A percentile compares a stretch with the other conserved stretches of the same genome.
phyloP scores from a whole-genome alignment of 257 asterid genomes.

The Echium plantagineum region DNA sequence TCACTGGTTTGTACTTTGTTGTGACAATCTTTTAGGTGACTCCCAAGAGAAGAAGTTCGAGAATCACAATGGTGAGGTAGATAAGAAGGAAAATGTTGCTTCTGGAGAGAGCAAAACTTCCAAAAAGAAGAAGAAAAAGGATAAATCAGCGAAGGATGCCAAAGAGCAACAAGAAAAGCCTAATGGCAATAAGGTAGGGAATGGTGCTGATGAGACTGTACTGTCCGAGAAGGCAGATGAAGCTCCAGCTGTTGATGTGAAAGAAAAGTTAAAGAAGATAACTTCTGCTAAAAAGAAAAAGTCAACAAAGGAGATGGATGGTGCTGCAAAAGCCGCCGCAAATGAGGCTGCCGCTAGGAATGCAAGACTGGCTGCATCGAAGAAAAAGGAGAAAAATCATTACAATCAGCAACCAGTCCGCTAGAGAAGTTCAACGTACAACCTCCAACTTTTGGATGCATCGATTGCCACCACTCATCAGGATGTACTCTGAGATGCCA shows the following conservation, averaged over 20 bases:
- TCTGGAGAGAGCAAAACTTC: slow-evolving; percentile 73
- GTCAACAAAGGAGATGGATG: slow-evolving; percentile 75
- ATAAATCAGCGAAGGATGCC: slow-evolving; percentile 52
- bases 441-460: slow-evolving; percentile 9
- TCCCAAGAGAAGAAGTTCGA: slow-evolving; percentile 38
- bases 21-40: slow-evolving; percentile 22
- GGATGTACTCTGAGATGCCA: background rate
- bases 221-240: slow-evolving; percentile 36
- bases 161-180: slow-evolving; percentile 53
- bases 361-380: slow-evolving; percentile 80
- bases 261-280: slow-evolving; percentile 70
- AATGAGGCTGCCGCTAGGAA: slow-evolving; percentile 90
- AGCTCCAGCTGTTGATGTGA: slow-evolving; percentile 43
- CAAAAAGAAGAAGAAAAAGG: slow-evolving; percentile 91
- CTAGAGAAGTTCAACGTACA: slow-evolving; percentile 23
- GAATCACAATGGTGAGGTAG: slow-evolving; percentile 32
- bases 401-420: slow-evolving; percentile 88
- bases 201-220: slow-evolving; percentile 29
- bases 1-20: background rate
- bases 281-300: slow-evolving; percentile 76
- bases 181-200: slow-evolving; percentile 27
- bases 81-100: slow-evolving; percentile 40
- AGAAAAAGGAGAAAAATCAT: slow-evolving; percentile 93
- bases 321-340: slow-evolving; percentile 81
- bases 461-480: slow-evolving; percentile 7